Evolutionary conservation across 768 basidiomycete species (phyloP).

Genomic region (Trametes villosa): DNA sequence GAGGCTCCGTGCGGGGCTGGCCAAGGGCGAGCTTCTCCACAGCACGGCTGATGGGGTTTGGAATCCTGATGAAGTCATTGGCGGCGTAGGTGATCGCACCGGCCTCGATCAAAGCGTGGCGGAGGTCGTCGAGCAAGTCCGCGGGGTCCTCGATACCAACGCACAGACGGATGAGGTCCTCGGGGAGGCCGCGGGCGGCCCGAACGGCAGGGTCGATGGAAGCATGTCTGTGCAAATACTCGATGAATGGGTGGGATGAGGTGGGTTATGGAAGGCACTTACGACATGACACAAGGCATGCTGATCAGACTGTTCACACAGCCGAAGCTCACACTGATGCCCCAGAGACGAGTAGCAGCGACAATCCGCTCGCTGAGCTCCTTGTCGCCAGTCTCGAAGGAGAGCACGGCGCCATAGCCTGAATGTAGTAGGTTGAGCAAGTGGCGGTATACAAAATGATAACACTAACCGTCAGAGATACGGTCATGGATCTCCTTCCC

Average conservation of each 20-base stretch:
- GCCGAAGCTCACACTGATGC: conserved; percentile 97
- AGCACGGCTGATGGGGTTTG: conserved; percentile 55
- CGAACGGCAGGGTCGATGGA: conserved; percentile 96
- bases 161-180: conserved; percentile 96
- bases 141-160: conserved; percentile 96
- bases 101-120: conserved; percentile 88
- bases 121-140: conserved; percentile 94
- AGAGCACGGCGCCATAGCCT: conserved; percentile 85
- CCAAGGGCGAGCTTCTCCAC: conserved; percentile 67
- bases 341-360: conserved; percentile 91
- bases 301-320: conserved; percentile 97
- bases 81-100: conserved; percentile 75
- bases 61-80: conserved; percentile 51
- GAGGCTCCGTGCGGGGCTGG: conserved; percentile 21
- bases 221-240: conserved; percentile 70
- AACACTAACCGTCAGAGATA: conserved; percentile 77
- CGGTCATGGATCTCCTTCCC: conserved; percentile 87
- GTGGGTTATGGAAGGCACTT: conserved; percentile 43
- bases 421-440: not conserved
- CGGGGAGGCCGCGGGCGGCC: conserved; percentile 96
- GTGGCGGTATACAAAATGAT: not conserved
- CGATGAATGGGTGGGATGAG: not conserved
- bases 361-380: conserved; percentile 90
- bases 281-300: conserved; percentile 99
- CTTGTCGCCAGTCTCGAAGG: conserved; percentile 93